Evolutionary conservation across 2,329 filamentous ascomycete species (phyloP).

Genomic region (Neoscytalidium dimidiatum): DNA sequence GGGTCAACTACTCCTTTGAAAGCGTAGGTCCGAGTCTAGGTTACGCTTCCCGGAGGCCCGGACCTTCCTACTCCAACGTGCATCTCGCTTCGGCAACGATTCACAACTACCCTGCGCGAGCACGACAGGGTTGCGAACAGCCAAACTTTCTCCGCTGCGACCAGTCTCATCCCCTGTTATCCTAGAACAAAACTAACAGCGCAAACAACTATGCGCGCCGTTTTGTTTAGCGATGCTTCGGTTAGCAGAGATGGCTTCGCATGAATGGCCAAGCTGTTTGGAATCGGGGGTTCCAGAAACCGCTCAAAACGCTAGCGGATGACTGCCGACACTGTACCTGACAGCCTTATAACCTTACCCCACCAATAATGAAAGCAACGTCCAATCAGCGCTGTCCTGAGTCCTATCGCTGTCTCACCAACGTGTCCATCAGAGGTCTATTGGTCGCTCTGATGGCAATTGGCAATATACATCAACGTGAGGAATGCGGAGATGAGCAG

Average conservation of each 20-base stretch:
- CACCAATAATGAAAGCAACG: neutral
- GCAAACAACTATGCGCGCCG: neutral
- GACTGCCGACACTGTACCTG: neutral
- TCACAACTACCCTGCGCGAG: neutral
- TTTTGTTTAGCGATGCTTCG: constrained; percentile 11
- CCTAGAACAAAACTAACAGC: constrained; percentile 4
- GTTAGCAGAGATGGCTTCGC: neutral
- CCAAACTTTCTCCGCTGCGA: neutral
- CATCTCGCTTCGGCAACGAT: neutral
- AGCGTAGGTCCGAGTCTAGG: neutral
- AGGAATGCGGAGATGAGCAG: neutral
- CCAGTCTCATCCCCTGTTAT: neutral
- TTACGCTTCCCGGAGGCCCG: neutral
- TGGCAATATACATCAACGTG: neutral
- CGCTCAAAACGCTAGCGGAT: neutral
- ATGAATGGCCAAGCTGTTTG: neutral
- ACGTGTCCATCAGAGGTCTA: neutral
- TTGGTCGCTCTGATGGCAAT: neutral
- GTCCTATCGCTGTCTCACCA: neutral
- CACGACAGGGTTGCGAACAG: neutral
- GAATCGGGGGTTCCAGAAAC: neutral
- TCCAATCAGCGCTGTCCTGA: neutral
- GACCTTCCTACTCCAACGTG: neutral
- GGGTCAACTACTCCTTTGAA: neutral
- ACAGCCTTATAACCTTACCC: neutral